Evolutionary conservation across 2,329 filamentous ascomycete species (phyloP).

Genomic region (Trichoderma atroviride): DNA sequence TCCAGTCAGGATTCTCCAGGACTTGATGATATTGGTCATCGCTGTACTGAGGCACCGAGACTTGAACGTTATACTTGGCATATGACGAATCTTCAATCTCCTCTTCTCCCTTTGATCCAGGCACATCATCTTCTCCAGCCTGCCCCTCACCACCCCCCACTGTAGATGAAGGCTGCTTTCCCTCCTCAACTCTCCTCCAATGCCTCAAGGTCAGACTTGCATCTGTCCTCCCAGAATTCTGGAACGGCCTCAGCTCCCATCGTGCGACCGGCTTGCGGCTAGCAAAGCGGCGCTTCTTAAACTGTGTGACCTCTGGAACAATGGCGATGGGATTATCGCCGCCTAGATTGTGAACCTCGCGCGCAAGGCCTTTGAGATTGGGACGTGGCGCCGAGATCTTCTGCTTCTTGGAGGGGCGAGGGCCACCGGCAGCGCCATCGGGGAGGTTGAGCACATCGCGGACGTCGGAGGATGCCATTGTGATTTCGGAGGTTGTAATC

Average conservation of each 20-base stretch:
- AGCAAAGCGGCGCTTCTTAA: slow-evolving; percentile 61
- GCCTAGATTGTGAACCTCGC: slow-evolving; percentile 66
- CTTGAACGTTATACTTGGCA: slow-evolving; percentile 84
- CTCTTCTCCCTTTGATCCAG: slow-evolving; percentile 33
- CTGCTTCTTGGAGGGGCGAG: slow-evolving; percentile 72
- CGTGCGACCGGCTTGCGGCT: slow-evolving; percentile 58
- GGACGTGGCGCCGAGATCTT: slow-evolving; percentile 64
- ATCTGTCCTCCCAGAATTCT: slow-evolving; percentile 75
- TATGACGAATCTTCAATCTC: slow-evolving; percentile 65
- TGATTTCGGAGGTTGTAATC: slow-evolving; percentile 43
- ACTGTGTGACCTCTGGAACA: slow-evolving; percentile 60
- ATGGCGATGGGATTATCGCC: slow-evolving; percentile 69
- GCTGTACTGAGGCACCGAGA: slow-evolving; percentile 78
- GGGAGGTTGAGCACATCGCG: slow-evolving; percentile 86
- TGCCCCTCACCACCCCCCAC: slow-evolving; percentile 41
- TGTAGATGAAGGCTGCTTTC: slow-evolving; percentile 40
- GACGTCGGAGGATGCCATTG: slow-evolving; percentile 76
- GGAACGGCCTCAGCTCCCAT: slow-evolving; percentile 73
- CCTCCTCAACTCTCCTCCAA: slow-evolving; percentile 70
- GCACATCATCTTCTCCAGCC: slow-evolving; percentile 31
- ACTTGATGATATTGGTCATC: slow-evolving; percentile 83
- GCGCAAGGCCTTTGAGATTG: slow-evolving; percentile 65
- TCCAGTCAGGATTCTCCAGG: slow-evolving; percentile 78
- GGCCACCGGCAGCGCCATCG: slow-evolving; percentile 51
- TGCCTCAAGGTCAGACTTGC: slow-evolving; percentile 70